Conservation (phyloP, 2,329 filamentous ascomycete species). For the Beauveria australis region DNA sequence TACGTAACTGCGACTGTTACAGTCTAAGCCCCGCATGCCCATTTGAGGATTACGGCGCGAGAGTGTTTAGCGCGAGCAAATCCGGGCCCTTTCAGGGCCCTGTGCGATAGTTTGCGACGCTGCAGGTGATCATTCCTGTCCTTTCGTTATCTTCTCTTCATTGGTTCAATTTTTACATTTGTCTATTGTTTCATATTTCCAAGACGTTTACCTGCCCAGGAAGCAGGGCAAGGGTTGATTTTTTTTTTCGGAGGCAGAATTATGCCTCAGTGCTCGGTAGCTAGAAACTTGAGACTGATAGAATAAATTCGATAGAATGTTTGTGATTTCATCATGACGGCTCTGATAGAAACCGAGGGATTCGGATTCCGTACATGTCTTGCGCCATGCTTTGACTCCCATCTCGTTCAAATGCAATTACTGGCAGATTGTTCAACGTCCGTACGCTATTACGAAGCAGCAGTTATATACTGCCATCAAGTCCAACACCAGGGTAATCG, state of each 20-base stretch:
- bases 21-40: background rate
- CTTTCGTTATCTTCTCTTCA: constrained; percentile 13
- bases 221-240: background rate
- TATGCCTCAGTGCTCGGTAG: background rate
- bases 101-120: background rate
- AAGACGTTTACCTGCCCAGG: constrained; percentile 7
- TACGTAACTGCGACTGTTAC: constrained; percentile 13
- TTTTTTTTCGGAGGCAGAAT: background rate
- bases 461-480: too few species aligned
- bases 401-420: too few species aligned
- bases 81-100: background rate
- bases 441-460: too few species aligned
- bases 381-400: too few species aligned
- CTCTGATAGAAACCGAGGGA: too few species aligned
- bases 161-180: constrained; percentile 14
- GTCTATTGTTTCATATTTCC: constrained; percentile 14
- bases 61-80: background rate
- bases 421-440: too few species aligned
- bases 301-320: background rate
- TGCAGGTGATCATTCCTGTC: constrained; percentile 2
- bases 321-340: too few species aligned
- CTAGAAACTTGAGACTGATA: constrained; percentile 3
- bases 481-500: too few species aligned
- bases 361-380: too few species aligned
- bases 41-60: background rate